Conservation (phyloP, 805 yeast species). For the Starmerella scarabaei region DNA sequence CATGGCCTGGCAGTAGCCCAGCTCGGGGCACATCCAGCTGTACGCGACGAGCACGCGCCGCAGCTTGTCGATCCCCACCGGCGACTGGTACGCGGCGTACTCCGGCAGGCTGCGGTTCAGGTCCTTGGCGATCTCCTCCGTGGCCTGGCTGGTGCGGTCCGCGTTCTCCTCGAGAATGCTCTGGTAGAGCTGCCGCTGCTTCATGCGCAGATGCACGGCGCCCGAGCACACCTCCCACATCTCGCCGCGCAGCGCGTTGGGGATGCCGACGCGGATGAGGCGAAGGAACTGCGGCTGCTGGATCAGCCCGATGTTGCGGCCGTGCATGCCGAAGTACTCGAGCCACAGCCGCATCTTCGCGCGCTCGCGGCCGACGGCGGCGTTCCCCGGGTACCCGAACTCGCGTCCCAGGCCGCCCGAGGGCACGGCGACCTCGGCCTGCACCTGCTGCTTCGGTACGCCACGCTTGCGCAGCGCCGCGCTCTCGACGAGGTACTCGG, state of each 20-base stretch:
- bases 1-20: conserved; percentile 99
- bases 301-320: conserved; percentile 66
- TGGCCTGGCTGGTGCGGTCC: conserved; percentile 62
- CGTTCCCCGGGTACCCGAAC: conserved; percentile 83
- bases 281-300: conserved; percentile 68
- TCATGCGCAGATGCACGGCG: conserved; percentile 59
- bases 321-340: conserved; percentile 72
- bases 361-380: conserved; percentile 62
- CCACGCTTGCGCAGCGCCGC: conserved; percentile 31
- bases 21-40: conserved; percentile 93
- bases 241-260: conserved; percentile 90
- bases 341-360: conserved; percentile 87
- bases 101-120: conserved; percentile 90
- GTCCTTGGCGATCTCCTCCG: conserved; percentile 94
- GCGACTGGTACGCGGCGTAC: conserved; percentile 80
- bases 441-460: conserved; percentile 20
- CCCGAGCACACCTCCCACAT: conserved; percentile 91
- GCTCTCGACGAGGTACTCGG: conserved; percentile 59
- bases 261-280: conserved; percentile 78
- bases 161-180: conserved; percentile 45
- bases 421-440: conserved; percentile 27
- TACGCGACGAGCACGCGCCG: conserved; percentile 85
- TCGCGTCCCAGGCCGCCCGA: conserved; percentile 83
- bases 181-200: conserved; percentile 47
- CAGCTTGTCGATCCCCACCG: conserved; percentile 72